These are phyloP conservation scores for Albugo candida DNA, from an alignment of 352 stramenopile genomes.

Conservation along the genomic window DNA sequence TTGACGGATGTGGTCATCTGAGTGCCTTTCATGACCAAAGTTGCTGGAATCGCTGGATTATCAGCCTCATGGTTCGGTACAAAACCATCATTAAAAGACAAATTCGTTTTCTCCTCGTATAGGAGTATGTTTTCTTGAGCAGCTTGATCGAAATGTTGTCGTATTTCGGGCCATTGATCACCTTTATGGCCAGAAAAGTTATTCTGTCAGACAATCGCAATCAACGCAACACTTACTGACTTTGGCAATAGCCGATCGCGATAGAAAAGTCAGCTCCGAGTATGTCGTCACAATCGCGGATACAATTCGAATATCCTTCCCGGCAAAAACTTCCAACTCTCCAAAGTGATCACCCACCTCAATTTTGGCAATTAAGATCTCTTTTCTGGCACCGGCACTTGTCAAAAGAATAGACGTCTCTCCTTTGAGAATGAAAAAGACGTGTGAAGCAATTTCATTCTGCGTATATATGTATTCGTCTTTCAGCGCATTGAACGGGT, in stretches of 20 bases:
- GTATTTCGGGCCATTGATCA: conserved; percentile 44
- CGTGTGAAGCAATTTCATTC: conserved; percentile 64
- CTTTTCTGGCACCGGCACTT: conserved; percentile 16
- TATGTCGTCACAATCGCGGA: conserved; percentile 60
- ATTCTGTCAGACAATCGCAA: background rate
- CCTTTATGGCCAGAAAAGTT: conserved; percentile 13
- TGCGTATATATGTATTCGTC: conserved; percentile 66
- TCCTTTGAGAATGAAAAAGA: conserved; percentile 70
- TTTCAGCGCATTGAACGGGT: conserved; percentile 48
- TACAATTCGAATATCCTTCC: conserved; percentile 68
- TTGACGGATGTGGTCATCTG: too few species aligned
- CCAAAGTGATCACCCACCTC: conserved; percentile 52
- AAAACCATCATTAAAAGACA: too few species aligned
- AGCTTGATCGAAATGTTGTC: conserved; percentile 34
- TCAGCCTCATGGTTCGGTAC: too few species aligned
- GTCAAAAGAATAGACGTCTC: conserved; percentile 46
- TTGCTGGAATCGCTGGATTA: too few species aligned
- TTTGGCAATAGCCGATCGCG: conserved; percentile 41
- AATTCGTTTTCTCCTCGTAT: too few species aligned
- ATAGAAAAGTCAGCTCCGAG: conserved; percentile 63
- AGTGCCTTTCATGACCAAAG: too few species aligned
- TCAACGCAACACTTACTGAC: conserved; percentile 26
- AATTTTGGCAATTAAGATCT: conserved; percentile 25
- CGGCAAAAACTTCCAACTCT: conserved; percentile 76
- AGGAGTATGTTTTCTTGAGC: conserved; percentile 4